Evolutionary conservation across 805 yeast species (phyloP).

Genomic region (Candida qinlingensis): DNA sequence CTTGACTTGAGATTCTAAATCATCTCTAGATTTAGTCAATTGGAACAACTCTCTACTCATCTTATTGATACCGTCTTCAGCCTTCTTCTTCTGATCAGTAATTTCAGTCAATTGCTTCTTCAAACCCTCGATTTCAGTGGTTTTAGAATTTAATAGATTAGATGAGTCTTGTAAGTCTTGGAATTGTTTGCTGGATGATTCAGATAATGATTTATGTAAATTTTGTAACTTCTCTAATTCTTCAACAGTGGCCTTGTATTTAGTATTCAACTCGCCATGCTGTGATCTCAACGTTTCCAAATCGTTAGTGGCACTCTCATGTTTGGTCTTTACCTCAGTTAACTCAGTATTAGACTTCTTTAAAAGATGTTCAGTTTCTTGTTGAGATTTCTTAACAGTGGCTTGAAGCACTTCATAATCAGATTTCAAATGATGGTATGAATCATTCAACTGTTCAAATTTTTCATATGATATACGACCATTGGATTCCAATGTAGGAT

Average conservation of each 20-base stretch:
- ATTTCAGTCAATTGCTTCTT: conserved; percentile 24
- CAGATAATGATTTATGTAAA: conserved; percentile 29
- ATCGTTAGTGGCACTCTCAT: conserved; percentile 12
- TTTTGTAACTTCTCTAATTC: conserved; percentile 25
- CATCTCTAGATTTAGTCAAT: conserved; percentile 54
- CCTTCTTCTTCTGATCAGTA: conserved; percentile 44
- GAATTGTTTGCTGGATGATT: conserved; percentile 30
- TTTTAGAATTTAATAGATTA: conserved; percentile 13
- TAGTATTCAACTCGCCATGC: conserved; percentile 19
- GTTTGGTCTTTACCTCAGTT: conserved; percentile 8
- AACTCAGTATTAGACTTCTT: conserved; percentile 12
- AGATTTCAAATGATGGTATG: conserved; percentile 31
- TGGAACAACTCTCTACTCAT: conserved; percentile 80
- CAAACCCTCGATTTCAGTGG: conserved; percentile 21
- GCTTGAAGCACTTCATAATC: conserved; percentile 30
- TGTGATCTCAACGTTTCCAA: conserved; percentile 16
- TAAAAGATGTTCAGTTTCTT: conserved; percentile 20
- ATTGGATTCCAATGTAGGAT: conserved; percentile 69
- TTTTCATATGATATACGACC: conserved; percentile 56
- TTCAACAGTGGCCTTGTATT: not conserved
- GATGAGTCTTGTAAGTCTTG: conserved; percentile 22
- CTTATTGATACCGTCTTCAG: conserved; percentile 85
- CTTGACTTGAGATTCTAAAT: conserved; percentile 38
- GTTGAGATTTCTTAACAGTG: conserved; percentile 27
- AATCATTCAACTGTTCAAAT: conserved; percentile 29